phyloP scores from a whole-genome alignment of 1,284 basidiomycete genomes.

The Neonothopanus nambi region DNA sequence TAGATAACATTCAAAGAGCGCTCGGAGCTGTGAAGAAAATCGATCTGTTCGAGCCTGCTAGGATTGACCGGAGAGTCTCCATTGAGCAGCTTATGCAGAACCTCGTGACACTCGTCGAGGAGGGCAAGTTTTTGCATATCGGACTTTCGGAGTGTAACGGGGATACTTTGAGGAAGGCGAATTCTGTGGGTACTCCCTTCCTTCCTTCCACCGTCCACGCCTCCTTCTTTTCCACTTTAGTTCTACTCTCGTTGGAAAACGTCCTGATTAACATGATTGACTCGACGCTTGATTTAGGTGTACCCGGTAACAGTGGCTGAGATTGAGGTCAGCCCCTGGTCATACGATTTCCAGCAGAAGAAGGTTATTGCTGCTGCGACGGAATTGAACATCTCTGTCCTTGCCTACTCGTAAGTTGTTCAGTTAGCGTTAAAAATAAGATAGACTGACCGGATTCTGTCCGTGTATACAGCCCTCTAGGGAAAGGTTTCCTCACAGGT shows the following conservation, averaged over 20 bases:
- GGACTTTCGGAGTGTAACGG: slow-evolving; percentile 9
- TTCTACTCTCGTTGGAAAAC: background rate
- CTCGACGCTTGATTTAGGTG: no score
- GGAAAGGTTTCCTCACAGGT: slow-evolving; percentile 59
- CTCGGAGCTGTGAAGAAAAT: slow-evolving; percentile 5
- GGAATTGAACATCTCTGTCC: background rate
- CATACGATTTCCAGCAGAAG: slow-evolving; percentile 3
- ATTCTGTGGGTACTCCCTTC: background rate
- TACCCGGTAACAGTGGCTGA: slow-evolving; percentile 4
- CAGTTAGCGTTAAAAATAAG: background rate
- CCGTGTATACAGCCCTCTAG: slow-evolving; percentile 43
- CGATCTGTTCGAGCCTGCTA: slow-evolving; percentile 5
- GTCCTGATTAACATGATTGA: no score
- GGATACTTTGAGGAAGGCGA: slow-evolving; percentile 8
- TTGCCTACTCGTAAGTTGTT: background rate
- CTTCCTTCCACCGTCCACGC: no score
- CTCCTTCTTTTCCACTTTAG: background rate
- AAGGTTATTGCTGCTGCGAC: slow-evolving; percentile 1
- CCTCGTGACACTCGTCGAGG: slow-evolving; percentile 1
- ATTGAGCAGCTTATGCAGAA: slow-evolving; percentile 3
- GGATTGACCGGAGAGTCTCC: background rate
- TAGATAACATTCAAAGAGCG: background rate
- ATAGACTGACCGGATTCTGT: background rate
- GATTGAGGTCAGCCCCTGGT: slow-evolving; percentile 9
- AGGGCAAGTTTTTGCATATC: slow-evolving; percentile 7